Evolutionary conservation across 139 green algal genomes (phyloP).

Genomic region (Closterium sp.): DNA sequence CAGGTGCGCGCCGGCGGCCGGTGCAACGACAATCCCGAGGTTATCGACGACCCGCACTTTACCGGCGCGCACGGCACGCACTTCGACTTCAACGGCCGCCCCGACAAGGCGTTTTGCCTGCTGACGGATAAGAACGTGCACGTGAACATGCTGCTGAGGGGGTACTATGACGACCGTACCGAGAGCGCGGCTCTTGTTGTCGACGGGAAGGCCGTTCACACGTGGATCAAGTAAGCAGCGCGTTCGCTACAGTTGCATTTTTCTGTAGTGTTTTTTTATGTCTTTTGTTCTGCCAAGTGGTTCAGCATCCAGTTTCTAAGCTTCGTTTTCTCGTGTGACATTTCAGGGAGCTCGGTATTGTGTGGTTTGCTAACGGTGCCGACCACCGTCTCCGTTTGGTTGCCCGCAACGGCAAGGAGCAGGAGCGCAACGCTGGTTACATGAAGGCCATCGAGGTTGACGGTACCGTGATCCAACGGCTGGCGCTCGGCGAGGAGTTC

Average conservation of each 20-base stretch:
- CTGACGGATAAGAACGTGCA: constrained; percentile 31
- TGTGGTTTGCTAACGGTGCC: constrained; percentile 2
- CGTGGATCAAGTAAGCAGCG: constrained; percentile 22
- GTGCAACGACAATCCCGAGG: neutral
- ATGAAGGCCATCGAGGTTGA: constrained; percentile 26
- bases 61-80: neutral
- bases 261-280: too few species aligned
- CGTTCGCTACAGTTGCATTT: too few species aligned
- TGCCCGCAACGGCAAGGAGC: constrained; percentile 25
- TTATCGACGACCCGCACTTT: neutral
- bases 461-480: constrained; percentile 1
- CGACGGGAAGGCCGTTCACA: constrained; percentile 1
- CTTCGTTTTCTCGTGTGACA: neutral
- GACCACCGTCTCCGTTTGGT: constrained; percentile 12
- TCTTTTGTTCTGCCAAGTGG: too few species aligned
- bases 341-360: constrained; percentile 20
- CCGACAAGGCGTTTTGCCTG: constrained; percentile 30
- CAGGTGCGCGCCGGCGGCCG: neutral
- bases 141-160: constrained; percentile 46
- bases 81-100: neutral
- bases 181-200: neutral
- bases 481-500: neutral
- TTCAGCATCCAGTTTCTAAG: too few species aligned
- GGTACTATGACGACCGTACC: constrained; percentile 12
- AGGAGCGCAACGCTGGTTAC: constrained; percentile 32